Percentiles rank a stretch among this genome's conserved stretches.
Evolutionary conservation across 495 filamentous ascomycete species (phyloP).

Genomic region (Penicillium paxilli): DNA sequence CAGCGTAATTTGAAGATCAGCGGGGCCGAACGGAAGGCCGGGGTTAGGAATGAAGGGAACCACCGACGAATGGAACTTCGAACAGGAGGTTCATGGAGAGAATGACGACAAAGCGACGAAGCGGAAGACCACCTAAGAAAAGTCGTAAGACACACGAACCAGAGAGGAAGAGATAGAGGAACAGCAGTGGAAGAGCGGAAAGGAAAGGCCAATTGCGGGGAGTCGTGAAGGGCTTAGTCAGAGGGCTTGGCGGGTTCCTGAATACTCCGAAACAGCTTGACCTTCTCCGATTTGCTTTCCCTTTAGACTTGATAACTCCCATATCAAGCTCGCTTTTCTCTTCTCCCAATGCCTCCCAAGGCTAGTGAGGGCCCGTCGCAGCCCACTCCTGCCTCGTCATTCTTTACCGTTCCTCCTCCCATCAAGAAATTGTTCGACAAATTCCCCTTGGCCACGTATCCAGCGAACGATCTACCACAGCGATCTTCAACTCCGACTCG

Average conservation of each 20-base stretch:
- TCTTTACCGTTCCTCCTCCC: slow-evolving; percentile 70
- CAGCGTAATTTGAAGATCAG: background rate
- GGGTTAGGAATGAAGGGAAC: background rate
- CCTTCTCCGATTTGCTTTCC: too few species aligned
- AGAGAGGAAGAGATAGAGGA: background rate
- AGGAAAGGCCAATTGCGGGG: slow-evolving; percentile 10
- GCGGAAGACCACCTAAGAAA: background rate
- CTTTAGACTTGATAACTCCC: too few species aligned
- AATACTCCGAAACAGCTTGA: background rate
- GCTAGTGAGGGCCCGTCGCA: slow-evolving; percentile 23
- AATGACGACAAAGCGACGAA: slow-evolving; percentile 6
- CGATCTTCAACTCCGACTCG: slow-evolving; percentile 53
- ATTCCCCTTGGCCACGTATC: slow-evolving; percentile 77
- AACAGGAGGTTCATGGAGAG: too few species aligned
- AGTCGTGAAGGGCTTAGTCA: background rate
- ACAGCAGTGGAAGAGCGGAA: too few species aligned
- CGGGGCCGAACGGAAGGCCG: slow-evolving; percentile 1
- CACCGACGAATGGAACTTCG: background rate
- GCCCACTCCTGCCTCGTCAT: slow-evolving; percentile 25
- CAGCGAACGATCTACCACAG: slow-evolving; percentile 73
- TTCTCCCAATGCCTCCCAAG: slow-evolving; percentile 36
- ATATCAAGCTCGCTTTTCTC: background rate
- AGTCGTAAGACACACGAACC: background rate
- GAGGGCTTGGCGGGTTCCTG: slow-evolving; percentile 5
- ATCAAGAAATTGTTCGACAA: slow-evolving; percentile 80